Conservation (phyloP, 2,329 filamentous ascomycete species). For the Cladosporium colombiae region DNA sequence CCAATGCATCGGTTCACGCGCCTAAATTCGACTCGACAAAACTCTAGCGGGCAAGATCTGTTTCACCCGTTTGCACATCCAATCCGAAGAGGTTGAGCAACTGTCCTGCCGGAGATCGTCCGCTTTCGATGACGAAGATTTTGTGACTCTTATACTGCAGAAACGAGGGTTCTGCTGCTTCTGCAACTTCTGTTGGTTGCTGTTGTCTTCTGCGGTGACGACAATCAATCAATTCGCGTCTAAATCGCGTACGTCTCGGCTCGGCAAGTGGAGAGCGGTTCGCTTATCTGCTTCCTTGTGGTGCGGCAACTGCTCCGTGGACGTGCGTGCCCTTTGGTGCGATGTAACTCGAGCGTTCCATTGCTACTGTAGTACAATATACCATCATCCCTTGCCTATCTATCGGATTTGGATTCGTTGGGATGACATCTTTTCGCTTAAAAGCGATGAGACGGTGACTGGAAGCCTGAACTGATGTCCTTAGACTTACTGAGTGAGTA, state of each 20-base stretch:
- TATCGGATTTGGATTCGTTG: neutral
- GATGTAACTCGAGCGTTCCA: neutral
- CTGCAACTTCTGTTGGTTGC: neutral
- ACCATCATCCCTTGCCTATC: neutral
- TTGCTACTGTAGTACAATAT: neutral
- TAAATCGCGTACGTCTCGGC: neutral
- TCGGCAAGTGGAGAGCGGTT: constrained; percentile 1
- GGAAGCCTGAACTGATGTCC: neutral
- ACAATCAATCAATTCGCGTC: constrained; percentile 5
- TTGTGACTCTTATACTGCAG: neutral
- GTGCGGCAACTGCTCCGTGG: neutral
- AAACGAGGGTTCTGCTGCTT: neutral
- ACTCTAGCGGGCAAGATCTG: constrained; percentile 4
- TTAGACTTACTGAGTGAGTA: neutral
- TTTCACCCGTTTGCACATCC: constrained; percentile 13
- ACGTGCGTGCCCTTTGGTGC: neutral
- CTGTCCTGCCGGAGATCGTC: constrained; percentile 2
- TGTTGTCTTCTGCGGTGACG: constrained; percentile 12
- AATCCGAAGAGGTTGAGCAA: neutral
- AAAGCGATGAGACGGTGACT: neutral
- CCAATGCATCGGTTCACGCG: constrained; percentile 4
- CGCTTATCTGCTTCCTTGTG: neutral
- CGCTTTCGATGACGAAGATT: constrained; percentile 1
- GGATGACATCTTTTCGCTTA: neutral
- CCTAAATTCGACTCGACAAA: constrained; percentile 2